These are phyloP conservation scores for Isabelozyma heimii DNA, from an alignment of 805 yeast genomes.

Conservation along the genomic window DNA sequence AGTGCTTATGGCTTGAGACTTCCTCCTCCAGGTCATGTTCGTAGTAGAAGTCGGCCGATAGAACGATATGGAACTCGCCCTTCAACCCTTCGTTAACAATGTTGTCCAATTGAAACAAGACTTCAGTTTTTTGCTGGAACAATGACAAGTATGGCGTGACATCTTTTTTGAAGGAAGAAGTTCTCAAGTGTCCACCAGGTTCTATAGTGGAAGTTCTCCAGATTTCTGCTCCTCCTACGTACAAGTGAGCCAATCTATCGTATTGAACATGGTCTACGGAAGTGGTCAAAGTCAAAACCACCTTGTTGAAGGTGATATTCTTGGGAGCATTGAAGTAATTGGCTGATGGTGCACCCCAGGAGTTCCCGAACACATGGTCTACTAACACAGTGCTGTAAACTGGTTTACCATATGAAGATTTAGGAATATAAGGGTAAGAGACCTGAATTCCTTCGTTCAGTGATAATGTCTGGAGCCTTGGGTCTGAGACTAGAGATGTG, in stretches of 20 bases:
- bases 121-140: slow-evolving; percentile 42
- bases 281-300: slow-evolving; percentile 52
- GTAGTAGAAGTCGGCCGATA: slow-evolving; percentile 52
- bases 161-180: slow-evolving; percentile 58
- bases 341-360: slow-evolving; percentile 58
- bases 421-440: slow-evolving; percentile 22
- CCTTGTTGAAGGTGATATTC: slow-evolving; percentile 45
- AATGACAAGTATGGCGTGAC: slow-evolving; percentile 53
- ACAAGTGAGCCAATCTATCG: slow-evolving; percentile 64
- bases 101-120: slow-evolving; percentile 67
- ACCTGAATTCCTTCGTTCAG: slow-evolving; percentile 22
- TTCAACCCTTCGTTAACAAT: slow-evolving; percentile 49
- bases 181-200: slow-evolving; percentile 50
- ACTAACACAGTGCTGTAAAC: slow-evolving; percentile 42
- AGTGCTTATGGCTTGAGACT: slow-evolving; percentile 9
- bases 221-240: slow-evolving; percentile 58
- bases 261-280: slow-evolving; percentile 59
- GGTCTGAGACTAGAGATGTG: not conserved
- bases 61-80: slow-evolving; percentile 57
- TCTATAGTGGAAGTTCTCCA: slow-evolving; percentile 81
- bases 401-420: slow-evolving; percentile 23
- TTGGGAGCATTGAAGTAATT: slow-evolving; percentile 42
- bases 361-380: slow-evolving; percentile 50
- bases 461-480: not conserved
- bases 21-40: slow-evolving; percentile 8